phyloP scores from a whole-genome alignment of 208 protist species.

The Angomonas ambiguus region DNA sequence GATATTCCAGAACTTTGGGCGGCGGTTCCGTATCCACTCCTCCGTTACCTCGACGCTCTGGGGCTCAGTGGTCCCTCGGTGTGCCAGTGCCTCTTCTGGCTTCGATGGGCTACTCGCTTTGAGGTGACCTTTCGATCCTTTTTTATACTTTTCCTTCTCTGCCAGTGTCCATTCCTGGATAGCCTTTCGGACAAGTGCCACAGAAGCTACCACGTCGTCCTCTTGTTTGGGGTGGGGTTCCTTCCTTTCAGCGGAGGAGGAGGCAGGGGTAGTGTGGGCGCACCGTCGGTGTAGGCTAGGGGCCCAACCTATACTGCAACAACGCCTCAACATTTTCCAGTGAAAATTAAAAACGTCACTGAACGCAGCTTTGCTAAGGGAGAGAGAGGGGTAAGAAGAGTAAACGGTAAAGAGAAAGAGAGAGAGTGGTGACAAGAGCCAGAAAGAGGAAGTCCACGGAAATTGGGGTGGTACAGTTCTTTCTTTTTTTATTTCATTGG shows the following conservation, averaged over 20 bases:
- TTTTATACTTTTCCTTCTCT: conserved; percentile 8
- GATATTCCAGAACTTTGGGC: background rate
- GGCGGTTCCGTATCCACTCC: background rate
- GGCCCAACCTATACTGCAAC: background rate
- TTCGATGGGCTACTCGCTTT: background rate
- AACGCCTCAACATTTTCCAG: background rate
- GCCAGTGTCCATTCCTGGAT: background rate
- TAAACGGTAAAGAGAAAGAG: background rate
- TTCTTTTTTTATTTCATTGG: too few species aligned
- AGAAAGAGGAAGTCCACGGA: too few species aligned
- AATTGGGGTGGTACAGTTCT: too few species aligned
- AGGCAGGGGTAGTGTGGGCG: background rate
- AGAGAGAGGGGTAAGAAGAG: too few species aligned
- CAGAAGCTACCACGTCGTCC: background rate
- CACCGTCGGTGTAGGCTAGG: too few species aligned
- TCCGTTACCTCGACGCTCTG: background rate
- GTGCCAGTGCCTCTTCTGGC: too few species aligned
- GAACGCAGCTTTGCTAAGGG: too few species aligned
- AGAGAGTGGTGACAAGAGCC: background rate
- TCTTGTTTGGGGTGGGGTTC: background rate
- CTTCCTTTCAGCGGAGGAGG: background rate
- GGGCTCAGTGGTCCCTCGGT: too few species aligned
- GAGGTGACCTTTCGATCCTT: background rate
- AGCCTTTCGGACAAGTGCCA: background rate
- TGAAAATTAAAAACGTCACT: too few species aligned